Percentiles rank a stretch among this genome's conserved stretches.
Conservation (phyloP, 441 rosid species). For the Bruguiera hainesii region DNA sequence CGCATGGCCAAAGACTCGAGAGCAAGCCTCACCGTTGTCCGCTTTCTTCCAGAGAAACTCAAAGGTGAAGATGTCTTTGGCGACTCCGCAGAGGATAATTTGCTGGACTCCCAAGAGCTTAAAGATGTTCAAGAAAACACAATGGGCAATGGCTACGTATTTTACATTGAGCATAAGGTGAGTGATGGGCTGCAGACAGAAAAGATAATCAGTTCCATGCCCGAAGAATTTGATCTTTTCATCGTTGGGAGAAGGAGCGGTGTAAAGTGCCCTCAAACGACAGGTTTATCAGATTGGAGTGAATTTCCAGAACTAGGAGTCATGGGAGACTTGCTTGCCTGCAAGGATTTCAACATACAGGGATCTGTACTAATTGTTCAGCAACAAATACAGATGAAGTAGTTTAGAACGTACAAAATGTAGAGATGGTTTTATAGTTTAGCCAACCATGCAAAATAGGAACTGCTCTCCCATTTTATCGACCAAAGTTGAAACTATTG, state of each 20-base stretch:
- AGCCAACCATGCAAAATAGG: too few relatives aligned
- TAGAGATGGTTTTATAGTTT: too few relatives aligned
- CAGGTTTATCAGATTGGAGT: constrained; percentile 42
- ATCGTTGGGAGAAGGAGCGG: constrained; percentile 35
- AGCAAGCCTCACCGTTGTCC: constrained; percentile 31
- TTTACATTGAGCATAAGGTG: constrained; percentile 27
- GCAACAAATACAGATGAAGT: constrained; percentile 7
- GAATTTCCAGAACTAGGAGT: constrained; percentile 47
- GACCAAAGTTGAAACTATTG: too few relatives aligned
- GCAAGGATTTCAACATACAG: constrained; percentile 30
- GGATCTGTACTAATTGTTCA: constrained; percentile 27
- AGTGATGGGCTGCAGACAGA: constrained; percentile 31
- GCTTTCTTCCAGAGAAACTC: constrained; percentile 13
- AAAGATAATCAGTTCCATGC: constrained; percentile 27
- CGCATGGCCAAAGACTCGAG: constrained; percentile 32
- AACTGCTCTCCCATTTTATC: too few relatives aligned
- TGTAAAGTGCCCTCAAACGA: constrained; percentile 23
- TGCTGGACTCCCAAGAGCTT: constrained; percentile 28
- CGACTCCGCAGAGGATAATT: constrained; percentile 18
- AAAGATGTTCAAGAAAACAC: constrained; percentile 19
- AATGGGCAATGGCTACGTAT: constrained; percentile 9
- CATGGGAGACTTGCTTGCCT: constrained; percentile 43
- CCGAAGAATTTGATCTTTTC: constrained; percentile 33
- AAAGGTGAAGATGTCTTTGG: background rate
- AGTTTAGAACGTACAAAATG: too few relatives aligned